Evolutionary conservation across 371 early-diverging fungal species (phyloP), one percentile per base, ranked within the genome.

Genomic region (Mucor racemosus): DNA sequence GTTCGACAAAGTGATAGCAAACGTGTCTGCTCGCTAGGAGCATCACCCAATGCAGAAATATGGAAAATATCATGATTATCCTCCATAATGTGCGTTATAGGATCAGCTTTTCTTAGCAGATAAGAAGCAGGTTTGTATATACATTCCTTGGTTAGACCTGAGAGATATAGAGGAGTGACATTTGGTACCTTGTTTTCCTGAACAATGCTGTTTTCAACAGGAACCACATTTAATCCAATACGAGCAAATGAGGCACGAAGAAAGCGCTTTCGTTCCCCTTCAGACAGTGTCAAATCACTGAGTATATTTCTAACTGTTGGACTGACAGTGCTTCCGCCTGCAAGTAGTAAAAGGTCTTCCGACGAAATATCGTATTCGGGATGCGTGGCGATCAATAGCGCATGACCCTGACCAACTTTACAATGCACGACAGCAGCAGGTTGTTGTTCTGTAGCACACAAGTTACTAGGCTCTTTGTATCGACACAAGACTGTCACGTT

Each of bases 321-420:
- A 63, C 60, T 67, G 34, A 71, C 71, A 5, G 40, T 35, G 31
- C 31, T 17, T n/a, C 80, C 68, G 10, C 79, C 77, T 4, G 73
- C 72, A 26, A 78, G 65, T 26, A 65, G 65, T 26, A 65, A 56
- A 10, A 77, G 63, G 63, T 78, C 81, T 62, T 86, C 46, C 40
- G 73, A 77, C 15, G 79, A 66, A 50, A 88, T 80, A 38, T 86
- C 86, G 69, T 91, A 94, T 71, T 94, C 94, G 6, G 91, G 88
- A 61, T 94, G 94, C 14, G 90, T 74, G 1, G 90, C 91, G 2
- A 88, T 76, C 26, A 94, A 65, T 6, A 94, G 64, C 0, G 94
- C 93, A 7, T 73, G 40, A 0, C 94, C 94, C 7, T 74, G 58
- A 6, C 91, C 93, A 0, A 89, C 81, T 4, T 69, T 66, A 57